Base-by-base conservation (phyloP, 257 asterid genomes). In the Eustoma russellianum region DNA sequence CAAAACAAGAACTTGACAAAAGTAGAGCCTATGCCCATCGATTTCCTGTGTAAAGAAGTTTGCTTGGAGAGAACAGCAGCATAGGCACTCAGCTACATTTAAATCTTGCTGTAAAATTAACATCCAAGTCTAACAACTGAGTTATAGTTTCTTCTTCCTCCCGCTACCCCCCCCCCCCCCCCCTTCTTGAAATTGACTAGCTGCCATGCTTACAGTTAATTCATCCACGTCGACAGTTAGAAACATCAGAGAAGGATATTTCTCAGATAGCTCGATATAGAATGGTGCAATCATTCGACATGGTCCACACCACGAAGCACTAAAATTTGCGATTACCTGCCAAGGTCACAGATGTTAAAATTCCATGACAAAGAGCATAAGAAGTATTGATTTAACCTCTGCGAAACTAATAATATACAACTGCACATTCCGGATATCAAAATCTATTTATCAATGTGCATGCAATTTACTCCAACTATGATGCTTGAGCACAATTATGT, bases 301-400 rank as follows among this genome's bases (percentile, higher is more conserved):
- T 66, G 99, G 99, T 65, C 86, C 93, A 68, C 99, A 92, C 99
- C 99, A 92, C 17, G 91, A 40, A 48, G 99, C 99, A 59, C 97
- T 92, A 55, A 92, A 92, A 80, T 92, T 92, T 41, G 93, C 97
- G 66, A 92, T 53, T 57, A 79, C 81, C 86, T 81, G 75, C 47
- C 33, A 41, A 41, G 7, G 43, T 41, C 44, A 34, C 8, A 40
- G 48, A 16, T 33, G 2, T 52, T 40, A 46, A 50, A 38, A 53
- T 9, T 18, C 56, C 16, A 2, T 34, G 41, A 61, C n/a, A 10
- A 14, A 38, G 12, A 50, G 3, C 43, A 48, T 4, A 38, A 38
- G 7, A 8, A 38, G 43, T 38, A 7, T 38, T 38, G 2, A 38
- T 5, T 38, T 38, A 38, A 2, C 7, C 7, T 38, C 43, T 38